Evolutionary conservation across 176 grass and related monocot genomes (phyloP).

Genomic region (Rhynchospora tenuis): DNA sequence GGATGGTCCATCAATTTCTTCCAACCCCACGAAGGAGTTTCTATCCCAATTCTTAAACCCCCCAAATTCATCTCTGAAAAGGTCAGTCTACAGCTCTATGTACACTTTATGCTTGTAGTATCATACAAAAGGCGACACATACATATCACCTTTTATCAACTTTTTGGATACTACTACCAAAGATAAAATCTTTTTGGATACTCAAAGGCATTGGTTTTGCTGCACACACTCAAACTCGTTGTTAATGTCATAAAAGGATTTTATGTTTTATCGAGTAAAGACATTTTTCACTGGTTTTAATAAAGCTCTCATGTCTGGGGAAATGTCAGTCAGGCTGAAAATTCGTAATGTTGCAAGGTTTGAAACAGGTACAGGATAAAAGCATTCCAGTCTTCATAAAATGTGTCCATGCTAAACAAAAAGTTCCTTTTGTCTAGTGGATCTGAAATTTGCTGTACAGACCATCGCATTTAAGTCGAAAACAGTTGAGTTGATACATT

Average conservation of each 20-base stretch:
- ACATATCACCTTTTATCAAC: neutral
- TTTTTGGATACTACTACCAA: neutral
- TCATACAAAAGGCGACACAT: neutral
- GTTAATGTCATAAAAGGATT: conserved; percentile 1
- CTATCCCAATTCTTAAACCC: conserved; percentile 37
- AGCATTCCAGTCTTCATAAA: neutral
- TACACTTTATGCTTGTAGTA: conserved; percentile 18
- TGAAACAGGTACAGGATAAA: neutral
- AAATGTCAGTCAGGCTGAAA: neutral
- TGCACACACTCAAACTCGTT: neutral
- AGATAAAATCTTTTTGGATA: neutral
- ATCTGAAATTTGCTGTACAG: neutral
- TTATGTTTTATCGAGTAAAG: neutral
- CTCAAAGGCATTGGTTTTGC: neutral
- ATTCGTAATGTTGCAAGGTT: neutral
- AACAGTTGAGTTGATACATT: neutral
- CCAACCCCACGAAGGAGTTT: conserved; percentile 49
- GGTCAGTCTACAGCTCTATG: conserved; percentile 42
- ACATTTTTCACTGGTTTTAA: neutral
- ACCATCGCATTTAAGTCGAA: neutral
- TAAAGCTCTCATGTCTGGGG: neutral
- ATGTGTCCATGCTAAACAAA: neutral
- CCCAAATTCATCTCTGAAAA: conserved; percentile 62
- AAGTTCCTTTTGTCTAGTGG: neutral
- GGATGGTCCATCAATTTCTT: conserved; percentile 23